These are phyloP conservation scores for Nadsonia fulvescens DNA, from an alignment of 805 yeast genomes.

Conservation along the genomic window DNA sequence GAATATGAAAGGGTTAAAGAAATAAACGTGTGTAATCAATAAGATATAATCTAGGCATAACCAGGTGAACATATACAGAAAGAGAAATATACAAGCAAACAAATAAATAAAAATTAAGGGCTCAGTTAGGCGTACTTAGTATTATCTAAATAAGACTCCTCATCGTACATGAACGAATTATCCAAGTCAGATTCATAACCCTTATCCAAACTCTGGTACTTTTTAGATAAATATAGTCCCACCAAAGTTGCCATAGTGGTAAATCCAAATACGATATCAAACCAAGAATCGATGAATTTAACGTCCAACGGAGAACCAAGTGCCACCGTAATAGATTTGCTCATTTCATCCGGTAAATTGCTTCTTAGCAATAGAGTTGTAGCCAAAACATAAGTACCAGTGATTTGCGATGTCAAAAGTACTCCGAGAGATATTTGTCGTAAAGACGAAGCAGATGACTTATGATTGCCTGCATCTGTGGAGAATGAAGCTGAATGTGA, in stretches of 20 bases:
- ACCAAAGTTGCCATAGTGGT: conserved; percentile 16
- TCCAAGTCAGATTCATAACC: conserved; percentile 4
- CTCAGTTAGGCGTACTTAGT: conserved; percentile 7
- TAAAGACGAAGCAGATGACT: conserved; percentile 3
- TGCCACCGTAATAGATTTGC: conserved; percentile 23
- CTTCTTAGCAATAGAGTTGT: conserved; percentile 23
- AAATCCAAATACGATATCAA: conserved; percentile 19
- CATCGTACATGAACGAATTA: conserved; percentile 10
- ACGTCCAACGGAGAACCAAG: conserved; percentile 23
- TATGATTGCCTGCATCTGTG: too few relatives aligned
- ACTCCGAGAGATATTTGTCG: conserved; percentile 7
- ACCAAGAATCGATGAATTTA: conserved; percentile 21
- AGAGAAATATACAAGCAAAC: too few relatives aligned
- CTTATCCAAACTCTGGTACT: conserved; percentile 4
- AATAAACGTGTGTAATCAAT: too few relatives aligned
- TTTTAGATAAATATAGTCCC: conserved; percentile 12
- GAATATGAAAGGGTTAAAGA: too few relatives aligned
- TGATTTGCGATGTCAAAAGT: conserved; percentile 19
- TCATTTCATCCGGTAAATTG: conserved; percentile 22
- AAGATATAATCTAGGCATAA: too few relatives aligned
- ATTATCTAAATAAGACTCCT: conserved; percentile 11
- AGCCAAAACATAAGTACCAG: conserved; percentile 23
- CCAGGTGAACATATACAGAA: too few relatives aligned
- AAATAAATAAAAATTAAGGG: conserved; percentile 1
- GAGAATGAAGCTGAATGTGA: too few relatives aligned